Evolutionary conservation across 2,329 filamentous ascomycete genomes (phyloP).

Genomic region (Aureobasidium musti): DNA sequence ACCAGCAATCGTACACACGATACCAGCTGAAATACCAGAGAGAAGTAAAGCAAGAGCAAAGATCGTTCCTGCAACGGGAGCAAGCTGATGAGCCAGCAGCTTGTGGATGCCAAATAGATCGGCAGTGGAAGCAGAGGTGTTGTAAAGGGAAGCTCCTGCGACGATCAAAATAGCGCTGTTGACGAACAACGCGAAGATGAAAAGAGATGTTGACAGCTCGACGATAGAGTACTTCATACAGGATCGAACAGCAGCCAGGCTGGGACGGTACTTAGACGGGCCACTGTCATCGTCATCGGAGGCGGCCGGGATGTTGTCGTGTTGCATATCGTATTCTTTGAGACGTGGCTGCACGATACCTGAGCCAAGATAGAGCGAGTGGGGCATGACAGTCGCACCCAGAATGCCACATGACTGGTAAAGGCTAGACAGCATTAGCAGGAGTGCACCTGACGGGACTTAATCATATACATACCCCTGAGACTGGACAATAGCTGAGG

Average conservation of each 20-base stretch:
- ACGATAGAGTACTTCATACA: constrained; percentile 47
- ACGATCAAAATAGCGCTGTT: constrained; percentile 49
- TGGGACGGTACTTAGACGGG: constrained; percentile 43
- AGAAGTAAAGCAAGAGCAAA: constrained; percentile 80
- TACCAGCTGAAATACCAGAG: constrained; percentile 77
- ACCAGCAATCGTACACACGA: constrained; percentile 85
- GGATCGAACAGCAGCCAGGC: constrained; percentile 43
- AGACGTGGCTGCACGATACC: constrained; percentile 69
- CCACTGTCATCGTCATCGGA: constrained; percentile 37
- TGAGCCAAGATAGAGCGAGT: constrained; percentile 67
- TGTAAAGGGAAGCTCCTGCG: constrained; percentile 73
- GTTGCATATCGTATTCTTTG: constrained; percentile 61
- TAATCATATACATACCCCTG: constrained; percentile 49
- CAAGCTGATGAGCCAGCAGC: constrained; percentile 68
- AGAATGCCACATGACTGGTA: constrained; percentile 76
- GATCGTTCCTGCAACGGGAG: constrained; percentile 75
- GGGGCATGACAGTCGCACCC: constrained; percentile 74
- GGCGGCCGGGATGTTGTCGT: constrained; percentile 34
- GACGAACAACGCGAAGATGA: constrained; percentile 49
- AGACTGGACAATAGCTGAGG: constrained; percentile 58
- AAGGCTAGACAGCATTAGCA: constrained; percentile 43
- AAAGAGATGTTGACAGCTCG: constrained; percentile 45
- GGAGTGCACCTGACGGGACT: background rate
- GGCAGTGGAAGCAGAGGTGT: constrained; percentile 60
- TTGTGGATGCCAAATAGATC: constrained; percentile 83